These are phyloP conservation scores for Barnettozyma populi DNA, from an alignment of 805 yeast genomes.

Conservation along the genomic window DNA sequence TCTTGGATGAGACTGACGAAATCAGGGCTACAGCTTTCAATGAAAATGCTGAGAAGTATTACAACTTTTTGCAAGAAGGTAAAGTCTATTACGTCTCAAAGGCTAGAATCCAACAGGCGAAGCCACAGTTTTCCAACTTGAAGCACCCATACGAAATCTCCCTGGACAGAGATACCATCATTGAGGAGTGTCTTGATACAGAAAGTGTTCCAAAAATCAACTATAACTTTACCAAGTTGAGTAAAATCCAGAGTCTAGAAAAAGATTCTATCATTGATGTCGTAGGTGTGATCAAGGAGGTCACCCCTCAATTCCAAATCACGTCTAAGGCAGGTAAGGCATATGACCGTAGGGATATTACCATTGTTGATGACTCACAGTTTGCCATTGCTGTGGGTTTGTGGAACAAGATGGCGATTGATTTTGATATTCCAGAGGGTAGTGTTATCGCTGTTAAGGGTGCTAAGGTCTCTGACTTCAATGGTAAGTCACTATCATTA, in stretches of 20 bases:
- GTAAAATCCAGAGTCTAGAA: conserved; percentile 60
- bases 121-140: conserved; percentile 78
- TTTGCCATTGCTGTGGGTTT: conserved; percentile 73
- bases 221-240: conserved; percentile 69
- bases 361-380: conserved; percentile 79
- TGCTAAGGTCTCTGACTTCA: conserved; percentile 81
- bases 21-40: conserved; percentile 94
- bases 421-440: conserved; percentile 67
- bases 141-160: conserved; percentile 84
- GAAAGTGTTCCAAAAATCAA: conserved; percentile 73
- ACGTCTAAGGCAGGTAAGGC: conserved; percentile 89
- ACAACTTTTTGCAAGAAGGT: conserved; percentile 77
- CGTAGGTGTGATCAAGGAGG: conserved; percentile 76
- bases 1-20: conserved; percentile 92
- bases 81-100: conserved; percentile 80
- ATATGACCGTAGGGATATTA: conserved; percentile 85
- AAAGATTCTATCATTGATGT: conserved; percentile 76
- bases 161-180: conserved; percentile 71
- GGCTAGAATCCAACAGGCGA: conserved; percentile 76
- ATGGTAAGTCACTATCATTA: conserved; percentile 78
- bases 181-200: conserved; percentile 61
- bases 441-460: conserved; percentile 91
- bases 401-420: conserved; percentile 86
- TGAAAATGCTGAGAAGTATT: conserved; percentile 75
- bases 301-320: conserved; percentile 70